Evolutionary conservation across 768 basidiomycete genomes (phyloP), one percentile per base, ranked within the genome.

Genomic region (Tephrocybe sp.): DNA sequence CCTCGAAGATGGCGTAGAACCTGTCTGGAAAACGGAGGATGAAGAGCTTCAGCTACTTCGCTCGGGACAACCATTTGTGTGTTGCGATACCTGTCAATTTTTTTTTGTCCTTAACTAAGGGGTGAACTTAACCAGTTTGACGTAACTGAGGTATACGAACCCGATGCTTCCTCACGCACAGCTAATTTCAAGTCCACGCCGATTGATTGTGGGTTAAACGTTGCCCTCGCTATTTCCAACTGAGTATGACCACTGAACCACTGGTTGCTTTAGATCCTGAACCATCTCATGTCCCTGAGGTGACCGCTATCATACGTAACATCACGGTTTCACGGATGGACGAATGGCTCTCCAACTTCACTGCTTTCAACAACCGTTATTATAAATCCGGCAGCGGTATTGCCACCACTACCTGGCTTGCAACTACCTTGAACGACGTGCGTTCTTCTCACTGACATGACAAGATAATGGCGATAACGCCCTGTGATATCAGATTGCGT

Each of bases 291-390:
- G 58, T 65, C 30, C 20, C 52, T 3, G 53, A 51, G 25, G 56
- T 70, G 42, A 58, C 52, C 8, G 54, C 63, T 9, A 55, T 68
- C 21, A 42, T 67, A 20, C 42, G 37, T 15, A 50, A 49, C 9
- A 54, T 67, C 36, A 64, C 64, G 10, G 40, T 68, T 11, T 10
- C 62, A 1, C 63, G 53, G 36, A 66, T 68, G 64, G 58, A 68
- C 36, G 40, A 46, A 12, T 62, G 66, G 53, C 66, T 72, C 41
- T 53, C 45, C 12, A 68, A 63, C 46, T 59, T 69, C 23, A 68
- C 69, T 0, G 14, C 57, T 11, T 73, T 59, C 64, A 68, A 39
- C 56, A 71, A 69, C 41, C 67, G 70, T 15, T 67, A 72, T 56
- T 68, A 69, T 56, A 57, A 37, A 14, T 64, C 70, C 0, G 15